phyloP scores from a whole-genome alignment of 345 rosid species.

The Populus pruinosa region DNA sequence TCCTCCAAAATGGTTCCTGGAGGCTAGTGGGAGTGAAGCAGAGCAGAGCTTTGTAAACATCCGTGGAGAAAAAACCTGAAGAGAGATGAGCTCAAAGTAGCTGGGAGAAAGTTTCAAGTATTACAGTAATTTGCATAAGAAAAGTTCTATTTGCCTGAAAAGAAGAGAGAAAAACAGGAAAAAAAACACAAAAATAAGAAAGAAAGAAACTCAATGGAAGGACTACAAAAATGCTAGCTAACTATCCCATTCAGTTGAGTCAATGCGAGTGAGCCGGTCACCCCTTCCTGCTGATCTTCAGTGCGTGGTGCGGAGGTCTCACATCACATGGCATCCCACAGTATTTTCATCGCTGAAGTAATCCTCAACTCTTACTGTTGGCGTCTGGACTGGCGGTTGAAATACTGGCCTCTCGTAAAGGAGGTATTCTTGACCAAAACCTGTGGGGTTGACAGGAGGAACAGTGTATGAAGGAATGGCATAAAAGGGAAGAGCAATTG shows the following conservation, averaged over 20 bases:
- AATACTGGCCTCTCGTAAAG: conserved; percentile 13
- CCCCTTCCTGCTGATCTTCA: background rate
- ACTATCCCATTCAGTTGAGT: background rate
- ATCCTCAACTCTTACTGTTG: conserved; percentile 37
- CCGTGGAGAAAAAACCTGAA: too few relatives aligned
- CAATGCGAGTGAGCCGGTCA: too few relatives aligned
- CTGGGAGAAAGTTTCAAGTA: background rate
- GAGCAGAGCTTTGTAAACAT: background rate
- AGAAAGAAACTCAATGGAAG: background rate
- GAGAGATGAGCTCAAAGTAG: background rate
- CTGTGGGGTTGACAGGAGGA: conserved; percentile 5
- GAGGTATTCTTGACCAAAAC: conserved; percentile 13
- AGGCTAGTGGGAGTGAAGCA: background rate
- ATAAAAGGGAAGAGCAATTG: conserved; percentile 32
- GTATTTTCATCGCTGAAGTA: conserved; percentile 63
- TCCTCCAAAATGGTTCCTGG: background rate
- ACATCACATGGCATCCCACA: conserved; percentile 54
- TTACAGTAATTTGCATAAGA: background rate
- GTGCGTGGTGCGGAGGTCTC: conserved; percentile 5
- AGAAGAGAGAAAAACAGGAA: background rate
- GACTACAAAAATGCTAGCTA: conserved; percentile 1
- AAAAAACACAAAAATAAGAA: background rate
- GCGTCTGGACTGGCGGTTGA: conserved; percentile 27
- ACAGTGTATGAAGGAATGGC: conserved; percentile 32
- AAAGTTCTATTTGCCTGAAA: background rate